Evolutionary conservation across 2,329 filamentous ascomycete species (phyloP), one percentile per base, ranked within the genome.

Genomic region (Neofusicoccum sp.): DNA sequence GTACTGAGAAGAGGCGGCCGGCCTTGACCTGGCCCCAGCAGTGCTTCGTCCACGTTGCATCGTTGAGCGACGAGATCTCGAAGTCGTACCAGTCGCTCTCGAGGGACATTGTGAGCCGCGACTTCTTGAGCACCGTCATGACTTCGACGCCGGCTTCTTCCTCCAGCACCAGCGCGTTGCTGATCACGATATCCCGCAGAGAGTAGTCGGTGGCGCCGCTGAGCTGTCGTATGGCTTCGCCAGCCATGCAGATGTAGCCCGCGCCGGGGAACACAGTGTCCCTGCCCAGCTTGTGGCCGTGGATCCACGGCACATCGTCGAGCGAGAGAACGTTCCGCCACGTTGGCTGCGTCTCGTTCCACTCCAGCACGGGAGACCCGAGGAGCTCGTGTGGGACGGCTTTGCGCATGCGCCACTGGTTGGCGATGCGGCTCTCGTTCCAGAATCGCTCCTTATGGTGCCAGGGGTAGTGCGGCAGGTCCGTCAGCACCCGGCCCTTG

Each of bases 311-410:
- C 0, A 74, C 63, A 50, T 76, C 70, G 11, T 70, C 70, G 3
- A 73, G 61, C 0, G 63, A 63, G 3, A 79, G 61, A 2, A 70
- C 64, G 48, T 76, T 75, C 2, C 76, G 63, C 77, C 77, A 79
- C 6, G 63, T 61, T 0, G 72, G 71, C 49, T 72, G 71, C 0
- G 70, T 41, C 14, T 68, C 65, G 14, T 68, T 74, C 0, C 65
- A 67, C n/a, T 70, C 71, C 6, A 63, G 16, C 34, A 66, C 28
- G 61, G 63, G 68, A 49, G 70, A 34, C 12, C 73, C 65, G 39
- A 74, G n/a, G 37, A 74, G 52, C 14, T 72, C 67, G 31, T 73
- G 69, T 3, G 56, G 60, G 0, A 58, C n/a, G 47, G 41, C 62
- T n/a, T 28, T 3, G 28, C 62, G 58, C 3, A 16, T 11, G 11